phyloP scores from a whole-genome alignment of 2,329 filamentous ascomycete species.

The Bisporella sp. region DNA sequence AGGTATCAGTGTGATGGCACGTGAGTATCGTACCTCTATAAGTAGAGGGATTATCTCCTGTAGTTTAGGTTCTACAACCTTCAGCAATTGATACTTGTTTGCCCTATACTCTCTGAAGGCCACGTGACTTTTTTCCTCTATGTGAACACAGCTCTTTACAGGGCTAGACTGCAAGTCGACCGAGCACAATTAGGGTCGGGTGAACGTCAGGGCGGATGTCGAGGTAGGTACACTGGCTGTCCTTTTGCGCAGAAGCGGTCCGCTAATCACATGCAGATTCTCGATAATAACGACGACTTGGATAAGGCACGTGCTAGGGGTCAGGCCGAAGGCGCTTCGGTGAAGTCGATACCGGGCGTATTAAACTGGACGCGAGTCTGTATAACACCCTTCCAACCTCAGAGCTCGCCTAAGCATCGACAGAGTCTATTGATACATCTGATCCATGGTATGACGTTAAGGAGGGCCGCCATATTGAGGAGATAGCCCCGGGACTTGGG shows the following conservation, averaged over 20 bases:
- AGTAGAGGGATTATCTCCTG: too few species aligned
- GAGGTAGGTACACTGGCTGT: not conserved
- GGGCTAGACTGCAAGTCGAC: not conserved
- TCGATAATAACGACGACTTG: not conserved
- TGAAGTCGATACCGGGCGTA: slow-evolving; percentile 2
- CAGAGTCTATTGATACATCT: slow-evolving; percentile 7
- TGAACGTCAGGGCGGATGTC: not conserved
- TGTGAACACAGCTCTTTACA: not conserved
- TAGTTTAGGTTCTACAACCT: too few species aligned
- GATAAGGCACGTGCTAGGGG: slow-evolving; percentile 2
- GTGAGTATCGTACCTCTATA: too few species aligned
- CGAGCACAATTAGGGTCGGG: not conserved
- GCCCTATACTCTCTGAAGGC: too few species aligned
- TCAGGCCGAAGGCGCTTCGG: slow-evolving; percentile 1
- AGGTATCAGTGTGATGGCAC: too few species aligned
- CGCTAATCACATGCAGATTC: not conserved
- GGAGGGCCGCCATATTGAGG: slow-evolving; percentile 6
- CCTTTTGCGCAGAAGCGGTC: not conserved
- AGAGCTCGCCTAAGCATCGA: not conserved
- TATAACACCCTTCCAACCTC: not conserved
- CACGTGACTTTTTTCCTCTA: too few species aligned
- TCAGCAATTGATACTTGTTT: too few species aligned
- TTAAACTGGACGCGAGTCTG: slow-evolving; percentile 1
- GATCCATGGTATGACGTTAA: slow-evolving; percentile 7
- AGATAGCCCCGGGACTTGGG: slow-evolving; percentile 7